Evolutionary conservation across 345 rosid genomes (phyloP).

Genomic region (Gossypium ekmanianum): DNA sequence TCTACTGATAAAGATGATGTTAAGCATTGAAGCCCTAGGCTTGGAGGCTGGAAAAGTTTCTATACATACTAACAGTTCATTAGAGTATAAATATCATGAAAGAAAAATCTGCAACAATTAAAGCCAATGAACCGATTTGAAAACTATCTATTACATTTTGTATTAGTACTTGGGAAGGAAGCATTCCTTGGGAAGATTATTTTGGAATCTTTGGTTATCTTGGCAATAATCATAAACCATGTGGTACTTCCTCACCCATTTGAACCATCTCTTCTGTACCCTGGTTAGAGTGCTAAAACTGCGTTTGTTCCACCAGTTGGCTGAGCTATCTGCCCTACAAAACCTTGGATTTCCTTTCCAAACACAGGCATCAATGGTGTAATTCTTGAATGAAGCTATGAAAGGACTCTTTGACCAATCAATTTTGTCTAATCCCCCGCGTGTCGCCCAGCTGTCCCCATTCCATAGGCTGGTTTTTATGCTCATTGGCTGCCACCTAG

Average conservation of each 20-base stretch:
- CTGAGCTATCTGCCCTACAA: conserved; percentile 48
- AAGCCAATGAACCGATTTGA: neutral
- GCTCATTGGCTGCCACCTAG: conserved; percentile 73
- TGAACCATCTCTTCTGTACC: conserved; percentile 63
- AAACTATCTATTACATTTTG: neutral
- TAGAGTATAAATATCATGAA: too few species aligned
- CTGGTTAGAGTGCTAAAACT: conserved; percentile 42
- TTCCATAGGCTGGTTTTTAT: conserved; percentile 68
- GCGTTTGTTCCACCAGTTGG: conserved; percentile 72
- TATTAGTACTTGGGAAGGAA: conserved; percentile 60
- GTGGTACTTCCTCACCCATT: conserved; percentile 76
- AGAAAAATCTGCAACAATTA: too few species aligned
- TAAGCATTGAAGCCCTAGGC: too few species aligned
- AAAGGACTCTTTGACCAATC: conserved; percentile 83
- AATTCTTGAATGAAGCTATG: conserved; percentile 57
- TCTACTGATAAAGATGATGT: too few species aligned
- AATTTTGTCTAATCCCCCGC: conserved; percentile 66
- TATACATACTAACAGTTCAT: too few species aligned
- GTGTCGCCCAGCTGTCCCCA: conserved; percentile 88
- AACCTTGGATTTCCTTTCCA: conserved; percentile 59
- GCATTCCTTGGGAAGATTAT: conserved; percentile 70
- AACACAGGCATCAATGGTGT: conserved; percentile 65
- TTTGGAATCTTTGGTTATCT: conserved; percentile 59
- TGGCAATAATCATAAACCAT: conserved; percentile 79
- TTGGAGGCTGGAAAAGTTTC: too few species aligned